phyloP scores from a whole-genome alignment of 2,329 filamentous ascomycete genomes.

The Davidsoniella neocaledoniae region DNA sequence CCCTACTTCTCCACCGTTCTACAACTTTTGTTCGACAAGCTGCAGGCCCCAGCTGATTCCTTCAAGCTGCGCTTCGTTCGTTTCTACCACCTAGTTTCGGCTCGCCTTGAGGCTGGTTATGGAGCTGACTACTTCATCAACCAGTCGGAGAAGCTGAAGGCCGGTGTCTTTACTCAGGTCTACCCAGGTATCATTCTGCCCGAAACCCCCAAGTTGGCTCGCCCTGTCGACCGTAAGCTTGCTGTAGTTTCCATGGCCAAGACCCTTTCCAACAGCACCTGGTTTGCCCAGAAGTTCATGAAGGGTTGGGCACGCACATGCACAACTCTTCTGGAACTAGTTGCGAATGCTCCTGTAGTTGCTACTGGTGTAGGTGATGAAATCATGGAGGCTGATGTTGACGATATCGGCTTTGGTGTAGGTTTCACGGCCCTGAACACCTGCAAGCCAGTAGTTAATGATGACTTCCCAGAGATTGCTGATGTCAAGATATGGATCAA shows the following conservation, averaged over 20 bases:
- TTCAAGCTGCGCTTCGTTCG: constrained; percentile 78
- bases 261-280: constrained; percentile 69
- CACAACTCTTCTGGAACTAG: constrained; percentile 70
- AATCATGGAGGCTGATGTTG: constrained; percentile 76
- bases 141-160: constrained; percentile 67
- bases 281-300: constrained; percentile 65
- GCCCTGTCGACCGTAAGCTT: constrained; percentile 79
- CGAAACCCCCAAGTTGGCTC: constrained; percentile 72
- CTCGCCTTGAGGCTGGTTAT: constrained; percentile 60
- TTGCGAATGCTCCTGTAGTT: constrained; percentile 70
- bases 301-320: constrained; percentile 89
- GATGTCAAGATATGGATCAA: constrained; percentile 77
- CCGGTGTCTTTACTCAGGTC: constrained; percentile 63
- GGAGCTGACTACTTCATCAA: constrained; percentile 85
- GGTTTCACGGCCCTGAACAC: constrained; percentile 91
- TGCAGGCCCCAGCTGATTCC: constrained; percentile 54
- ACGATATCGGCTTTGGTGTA: constrained; percentile 87
- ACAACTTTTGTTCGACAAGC: constrained; percentile 61
- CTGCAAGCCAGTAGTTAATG: constrained; percentile 54
- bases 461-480: constrained; percentile 74
- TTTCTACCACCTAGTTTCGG: constrained; percentile 86
- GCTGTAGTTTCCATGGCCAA: constrained; percentile 89
- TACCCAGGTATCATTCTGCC: constrained; percentile 79
- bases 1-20: constrained; percentile 67
- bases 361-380: constrained; percentile 51